Evolutionary conservation across 257 asterid species (phyloP).

Genomic region (Lycium ferocissimum): DNA sequence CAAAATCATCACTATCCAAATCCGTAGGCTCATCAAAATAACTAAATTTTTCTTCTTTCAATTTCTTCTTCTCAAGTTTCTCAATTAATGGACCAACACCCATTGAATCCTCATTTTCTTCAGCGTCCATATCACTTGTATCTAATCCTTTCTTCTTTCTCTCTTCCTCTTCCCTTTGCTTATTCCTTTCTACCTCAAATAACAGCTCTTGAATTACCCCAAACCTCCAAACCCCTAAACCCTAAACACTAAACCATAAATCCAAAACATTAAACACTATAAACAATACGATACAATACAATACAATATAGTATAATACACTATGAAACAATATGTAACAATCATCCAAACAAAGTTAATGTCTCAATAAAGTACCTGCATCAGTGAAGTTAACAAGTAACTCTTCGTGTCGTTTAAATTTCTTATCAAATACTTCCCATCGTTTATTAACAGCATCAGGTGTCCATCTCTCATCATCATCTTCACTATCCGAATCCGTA

Average conservation of each 20-base stretch:
- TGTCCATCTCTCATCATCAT: constrained; percentile 59
- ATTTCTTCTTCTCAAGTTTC: constrained; percentile 55
- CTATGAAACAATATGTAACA: no score
- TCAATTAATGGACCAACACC: constrained; percentile 57
- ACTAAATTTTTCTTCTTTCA: constrained; percentile 42
- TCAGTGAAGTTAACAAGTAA: constrained; percentile 60
- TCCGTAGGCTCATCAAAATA: constrained; percentile 67
- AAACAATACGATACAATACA: no score
- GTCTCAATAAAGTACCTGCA: constrained; percentile 52
- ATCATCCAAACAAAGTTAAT: not conserved
- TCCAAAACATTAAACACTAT: no score
- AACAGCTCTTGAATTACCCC: no score
- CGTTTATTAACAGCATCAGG: constrained; percentile 48
- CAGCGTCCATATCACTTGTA: constrained; percentile 61
- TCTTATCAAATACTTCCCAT: constrained; percentile 57
- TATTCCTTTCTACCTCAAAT: constrained; percentile 38
- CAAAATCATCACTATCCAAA: constrained; percentile 77
- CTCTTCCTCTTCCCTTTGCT: constrained; percentile 58
- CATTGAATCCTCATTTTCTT: constrained; percentile 59
- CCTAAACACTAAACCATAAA: no score
- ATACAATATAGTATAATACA: no score
- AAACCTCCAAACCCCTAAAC: no score
- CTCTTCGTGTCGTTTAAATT: constrained; percentile 60
- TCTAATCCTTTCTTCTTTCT: constrained; percentile 59
- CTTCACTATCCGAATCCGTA: constrained; percentile 82